phyloP scores from a whole-genome alignment of 345 rosid genomes.

The Acer negundo region DNA sequence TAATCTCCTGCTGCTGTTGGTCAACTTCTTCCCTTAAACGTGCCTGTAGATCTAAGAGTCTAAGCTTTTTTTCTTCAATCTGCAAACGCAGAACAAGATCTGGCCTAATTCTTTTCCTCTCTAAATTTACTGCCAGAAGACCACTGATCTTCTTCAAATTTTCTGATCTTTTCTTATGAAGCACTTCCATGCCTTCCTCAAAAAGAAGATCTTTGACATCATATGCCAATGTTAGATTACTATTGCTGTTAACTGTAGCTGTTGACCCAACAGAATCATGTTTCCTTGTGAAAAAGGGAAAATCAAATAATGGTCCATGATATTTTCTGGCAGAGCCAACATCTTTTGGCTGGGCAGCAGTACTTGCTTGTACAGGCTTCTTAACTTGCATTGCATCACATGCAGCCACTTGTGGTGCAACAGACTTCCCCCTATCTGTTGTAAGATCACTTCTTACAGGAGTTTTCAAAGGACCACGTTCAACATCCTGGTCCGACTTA shows the following conservation, averaged over 20 bases:
- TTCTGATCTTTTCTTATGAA: constrained; percentile 72
- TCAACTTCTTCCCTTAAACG: constrained; percentile 94
- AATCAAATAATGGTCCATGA: constrained; percentile 98
- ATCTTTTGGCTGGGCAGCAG: constrained; percentile 69
- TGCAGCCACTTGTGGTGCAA: constrained; percentile 47
- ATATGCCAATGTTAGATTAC: constrained; percentile 80
- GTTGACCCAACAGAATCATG: constrained; percentile 81
- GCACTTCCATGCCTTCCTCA: constrained; percentile 89
- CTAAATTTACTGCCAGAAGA: constrained; percentile 79
- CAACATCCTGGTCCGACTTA: constrained; percentile 79
- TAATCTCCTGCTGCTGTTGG: constrained; percentile 94
- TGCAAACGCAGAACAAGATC: constrained; percentile 97
- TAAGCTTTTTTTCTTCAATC: constrained; percentile 94
- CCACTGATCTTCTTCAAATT: constrained; percentile 82
- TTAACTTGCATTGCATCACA: constrained; percentile 71
- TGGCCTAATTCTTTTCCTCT: constrained; percentile 96
- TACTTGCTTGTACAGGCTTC: constrained; percentile 60
- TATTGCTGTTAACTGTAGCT: constrained; percentile 63
- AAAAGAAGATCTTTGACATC: constrained; percentile 87
- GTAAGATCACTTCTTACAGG: constrained; percentile 57
- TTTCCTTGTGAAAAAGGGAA: constrained; percentile 96
- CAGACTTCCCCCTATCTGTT: constrained; percentile 74
- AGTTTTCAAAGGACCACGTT: constrained; percentile 53
- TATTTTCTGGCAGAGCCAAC: constrained; percentile 80
- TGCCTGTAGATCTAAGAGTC: constrained; percentile 74